phyloP scores from a whole-genome alignment of 129 eudicot species.

The Helichrysum umbraculigerum region DNA sequence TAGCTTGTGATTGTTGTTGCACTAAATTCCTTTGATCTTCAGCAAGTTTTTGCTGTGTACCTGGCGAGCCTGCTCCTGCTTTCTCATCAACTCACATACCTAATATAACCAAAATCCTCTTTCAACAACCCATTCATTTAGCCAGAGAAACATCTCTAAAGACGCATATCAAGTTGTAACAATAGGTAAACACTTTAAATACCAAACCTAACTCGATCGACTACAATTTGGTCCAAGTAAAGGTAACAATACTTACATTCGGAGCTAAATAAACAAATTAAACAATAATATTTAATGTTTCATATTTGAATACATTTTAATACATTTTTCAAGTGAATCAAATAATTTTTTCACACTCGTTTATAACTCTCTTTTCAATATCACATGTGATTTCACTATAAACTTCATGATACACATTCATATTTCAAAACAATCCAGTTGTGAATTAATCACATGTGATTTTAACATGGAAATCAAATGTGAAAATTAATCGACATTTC shows the following conservation, averaged over 20 bases:
- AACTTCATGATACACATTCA: too few relatives aligned
- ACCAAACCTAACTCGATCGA: not conserved
- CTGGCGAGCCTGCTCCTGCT: conserved; percentile 71
- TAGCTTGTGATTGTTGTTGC: conserved; percentile 90
- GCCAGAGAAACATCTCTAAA: not conserved
- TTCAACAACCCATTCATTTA: not conserved
- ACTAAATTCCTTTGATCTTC: conserved; percentile 91
- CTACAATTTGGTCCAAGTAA: not conserved
- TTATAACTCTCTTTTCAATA: too few relatives aligned
- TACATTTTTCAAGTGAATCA: too few relatives aligned
- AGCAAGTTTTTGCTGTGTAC: conserved; percentile 61
- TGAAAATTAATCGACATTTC: too few relatives aligned
- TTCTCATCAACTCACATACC: conserved; percentile 86
- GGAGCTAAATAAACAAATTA: not conserved
- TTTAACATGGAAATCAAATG: too few relatives aligned
- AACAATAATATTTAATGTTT: too few relatives aligned
- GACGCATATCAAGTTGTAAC: not conserved
- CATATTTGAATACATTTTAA: too few relatives aligned
- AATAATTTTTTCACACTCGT: too few relatives aligned
- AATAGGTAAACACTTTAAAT: not conserved
- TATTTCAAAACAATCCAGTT: too few relatives aligned
- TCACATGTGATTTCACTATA: too few relatives aligned
- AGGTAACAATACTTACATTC: not conserved
- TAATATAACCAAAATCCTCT: conserved; percentile 27
- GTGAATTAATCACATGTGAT: too few relatives aligned